Evolutionary conservation across 352 stramenopile species (phyloP), one percentile per base, ranked within the genome.

Genomic region (Pythium monospermum): DNA sequence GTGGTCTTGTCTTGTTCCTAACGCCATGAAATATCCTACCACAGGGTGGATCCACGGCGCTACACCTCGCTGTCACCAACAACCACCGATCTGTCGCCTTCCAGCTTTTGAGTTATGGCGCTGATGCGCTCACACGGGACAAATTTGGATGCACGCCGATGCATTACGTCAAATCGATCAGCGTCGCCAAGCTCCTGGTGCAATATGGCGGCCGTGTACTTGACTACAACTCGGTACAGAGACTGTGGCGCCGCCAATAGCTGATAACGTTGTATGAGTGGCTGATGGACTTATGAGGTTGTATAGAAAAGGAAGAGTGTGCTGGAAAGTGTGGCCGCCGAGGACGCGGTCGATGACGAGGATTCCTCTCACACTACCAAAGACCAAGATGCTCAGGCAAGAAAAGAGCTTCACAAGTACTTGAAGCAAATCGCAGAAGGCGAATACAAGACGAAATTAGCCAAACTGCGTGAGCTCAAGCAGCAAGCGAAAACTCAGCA

Each of bases 141-240:
- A 76, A 76, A 5, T 89, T 86, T 59, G 69, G 66, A 5, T 82
- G 65, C 4, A 77, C 80, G 0, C 75, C 80, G 1, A 64, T 91
- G 62, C 77, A 91, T 49, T 91, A 89, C 35, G 77, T 73, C 36
- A 71, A 76, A 35, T 84, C 77, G 15, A 41, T 79, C 27, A 86
- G 57, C n/a, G 66, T 85, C 8, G 74, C 71, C 3, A 86, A 85
- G 35, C 59, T 88, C 12, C 64, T 88, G 3, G 36, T 85, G 16
- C 71, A 83, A 31, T 88, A 88, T 16, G 73, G 75, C 1, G 69
- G 53, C 7, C 66, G 66, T 46, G 61, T 83, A 2, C 70, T 88
- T 23, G 74, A 86, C 55, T 76, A 73, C 49, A 85, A 86, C 36
- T 52, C 68, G 25, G 74, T 85, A 52, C 25, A 59, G 42, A 2